These are phyloP conservation scores for Potentilla sterilis DNA, from an alignment of 306 rosid species.

Conservation along the genomic window DNA sequence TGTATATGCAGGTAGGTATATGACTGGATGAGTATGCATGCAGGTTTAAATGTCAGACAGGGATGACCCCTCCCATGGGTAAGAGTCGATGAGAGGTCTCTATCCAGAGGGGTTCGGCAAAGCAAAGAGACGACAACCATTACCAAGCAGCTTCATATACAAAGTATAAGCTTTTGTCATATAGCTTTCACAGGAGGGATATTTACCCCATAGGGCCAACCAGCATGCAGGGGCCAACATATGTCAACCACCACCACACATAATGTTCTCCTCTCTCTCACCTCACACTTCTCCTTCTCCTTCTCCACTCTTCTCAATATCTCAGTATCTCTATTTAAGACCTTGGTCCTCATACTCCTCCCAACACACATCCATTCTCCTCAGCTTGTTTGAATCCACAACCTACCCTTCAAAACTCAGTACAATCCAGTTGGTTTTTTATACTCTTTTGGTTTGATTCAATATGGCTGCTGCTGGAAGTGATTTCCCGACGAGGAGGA, in stretches of 20 bases:
- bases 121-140: conserved; percentile 37
- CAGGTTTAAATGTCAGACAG: conserved; percentile 27
- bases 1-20: neutral
- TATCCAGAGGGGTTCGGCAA: conserved; percentile 44
- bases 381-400: neutral
- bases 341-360: neutral
- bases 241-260: conserved; percentile 65
- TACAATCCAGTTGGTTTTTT: neutral
- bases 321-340: conserved; percentile 29
- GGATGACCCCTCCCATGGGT: conserved; percentile 36
- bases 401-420: neutral
- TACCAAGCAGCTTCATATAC: neutral
- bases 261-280: conserved; percentile 3
- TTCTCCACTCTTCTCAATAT: conserved; percentile 5
- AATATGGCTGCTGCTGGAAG: conserved; percentile 30
- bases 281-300: conserved; percentile 36
- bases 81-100: conserved; percentile 54
- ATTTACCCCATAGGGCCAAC: conserved; percentile 26
- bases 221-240: conserved; percentile 44
- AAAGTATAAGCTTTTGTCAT: conserved; percentile 27
- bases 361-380: neutral
- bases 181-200: conserved; percentile 37
- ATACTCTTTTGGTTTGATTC: neutral
- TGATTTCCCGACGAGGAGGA: conserved; percentile 45
- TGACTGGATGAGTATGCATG: conserved; percentile 4